Base-by-base conservation (phyloP, 768 basidiomycete species). In the Collybia sp. region DNA sequence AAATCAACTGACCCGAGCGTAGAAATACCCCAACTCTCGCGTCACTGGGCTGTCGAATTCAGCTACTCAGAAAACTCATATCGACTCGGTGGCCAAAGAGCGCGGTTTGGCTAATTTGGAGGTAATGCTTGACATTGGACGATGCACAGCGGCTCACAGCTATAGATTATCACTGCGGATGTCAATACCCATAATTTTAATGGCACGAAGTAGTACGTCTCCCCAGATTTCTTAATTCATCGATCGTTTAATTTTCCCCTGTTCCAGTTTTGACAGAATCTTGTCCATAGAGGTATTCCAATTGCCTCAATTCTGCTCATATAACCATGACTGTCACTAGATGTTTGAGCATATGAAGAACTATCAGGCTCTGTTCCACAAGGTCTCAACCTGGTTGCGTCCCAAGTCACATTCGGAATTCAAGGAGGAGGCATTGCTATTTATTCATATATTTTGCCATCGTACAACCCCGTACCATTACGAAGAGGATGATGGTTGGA, bases 341-440 rank as follows among this genome's bases (percentile, higher is more conserved):
- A 82, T 83, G 80, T 83, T 85, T 52, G 83, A 85, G 55, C 84
- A 86, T 58, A 83, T 85, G 82, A 85, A 85, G 64, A 84, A 84
- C 56, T 86, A 86, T 63, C 66, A 83, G 45, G 58, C 62, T 8
- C 73, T 87, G 8, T 66, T 86, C 47, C 61, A 66, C 43, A 86
- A 86, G 57, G 60, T 85, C 25, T 74, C 80, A 1, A 75, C 72
- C 8, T 88, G 84, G 85, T 70, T 87, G 11, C 68, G 74, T 20
- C 76, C 80, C 4, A 65, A 60, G 17, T 48, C 25, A n/a, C 6
- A 45, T 13, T 32, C 40, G n/a, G 43, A 46, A 44, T 12, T 31
- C 40, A 25, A 51, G 10, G 67, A 68, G 9, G 74, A 76, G 19
- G 68, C 80, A 0, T 69, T 84, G 0, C 62, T 86, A 19, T 87